Evolutionary conservation across 805 yeast species (phyloP), one percentile per base, ranked within the genome.

Genomic region (Babjeviella inositovora): DNA sequence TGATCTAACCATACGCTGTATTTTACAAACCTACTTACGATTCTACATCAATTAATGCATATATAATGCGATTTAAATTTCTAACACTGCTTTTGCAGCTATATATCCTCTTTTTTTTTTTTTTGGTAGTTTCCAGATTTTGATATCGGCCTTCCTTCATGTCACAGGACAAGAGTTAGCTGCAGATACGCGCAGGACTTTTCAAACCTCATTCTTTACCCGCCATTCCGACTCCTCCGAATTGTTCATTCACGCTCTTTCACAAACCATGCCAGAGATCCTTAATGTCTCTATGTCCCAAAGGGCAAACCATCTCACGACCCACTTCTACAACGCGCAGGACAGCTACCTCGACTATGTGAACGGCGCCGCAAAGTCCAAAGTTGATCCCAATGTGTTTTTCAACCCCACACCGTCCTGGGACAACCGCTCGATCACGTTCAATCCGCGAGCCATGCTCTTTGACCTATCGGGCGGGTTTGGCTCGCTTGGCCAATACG

Each of bases 291-390:
- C 92, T 3, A 50, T 69, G 5, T 79, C 93, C 0, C 85, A 77
- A 7, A 39, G 56, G 11, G 62, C 94, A 0, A 80, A 80, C 35
- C 87, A 79, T 41, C 43, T 80, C n/a, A 43, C 65, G 3, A 64
- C 93, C 0, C 94, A 81, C 35, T 73, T 80, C 39, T 80, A 71
- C 53, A 87, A 90, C 38, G 45, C 64, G 8, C 93, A 82, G 43
- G 93, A 81, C 27, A 45, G 65, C 7, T 70, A 67, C 37, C 57
- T 75, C 20, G 70, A 68, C 15, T 75, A 62, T 38, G 42, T 43
- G n/a, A 39, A 41, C 17, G 36, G 41, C 6, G 29, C 30, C 19
- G 29, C 32, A 8, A 25, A 37, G 20, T 27, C 37, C 13, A 26
- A 33, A 4, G 46, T 58, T 4, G 64, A 60, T 29, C 62, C 74